phyloP scores from a whole-genome alignment of 768 basidiomycete species.

The Galerina sulciceps region DNA sequence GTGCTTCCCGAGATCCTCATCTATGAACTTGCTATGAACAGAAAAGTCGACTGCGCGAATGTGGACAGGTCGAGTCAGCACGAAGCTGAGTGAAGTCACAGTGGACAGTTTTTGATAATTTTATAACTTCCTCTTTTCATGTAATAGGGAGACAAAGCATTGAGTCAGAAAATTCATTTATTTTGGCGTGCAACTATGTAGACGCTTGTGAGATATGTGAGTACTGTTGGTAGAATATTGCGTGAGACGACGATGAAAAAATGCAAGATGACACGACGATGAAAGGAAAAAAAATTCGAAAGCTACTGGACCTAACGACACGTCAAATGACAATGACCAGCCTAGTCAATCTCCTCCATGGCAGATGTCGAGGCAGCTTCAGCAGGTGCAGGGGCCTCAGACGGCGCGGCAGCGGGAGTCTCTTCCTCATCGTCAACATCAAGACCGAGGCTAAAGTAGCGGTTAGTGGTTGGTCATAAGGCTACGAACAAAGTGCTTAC shows the following conservation, averaged over 20 bases:
- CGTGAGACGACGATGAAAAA: constrained; percentile 22
- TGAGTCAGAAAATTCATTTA: background rate
- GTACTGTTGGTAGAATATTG: constrained; percentile 15
- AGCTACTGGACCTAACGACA: constrained; percentile 22
- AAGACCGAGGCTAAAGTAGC: constrained; percentile 58
- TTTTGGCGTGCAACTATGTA: constrained; percentile 22
- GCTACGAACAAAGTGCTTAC: no score
- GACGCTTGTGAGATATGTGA: constrained; percentile 15
- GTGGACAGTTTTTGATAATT: no score
- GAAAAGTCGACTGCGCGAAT: no score
- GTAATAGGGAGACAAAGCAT: no score
- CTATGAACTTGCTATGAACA: no score
- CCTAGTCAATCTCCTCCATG: constrained; percentile 97
- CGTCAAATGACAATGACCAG: constrained; percentile 12
- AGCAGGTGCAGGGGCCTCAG: constrained; percentile 52
- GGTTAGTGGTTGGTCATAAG: no score
- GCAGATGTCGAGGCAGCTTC: constrained; percentile 75
- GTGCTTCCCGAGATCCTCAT: no score
- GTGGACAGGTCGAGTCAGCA: no score
- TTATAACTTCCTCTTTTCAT: no score
- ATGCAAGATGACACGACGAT: constrained; percentile 35
- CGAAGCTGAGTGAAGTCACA: no score
- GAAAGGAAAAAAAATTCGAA: constrained; percentile 25
- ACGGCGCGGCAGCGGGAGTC: constrained; percentile 43
- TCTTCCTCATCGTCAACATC: constrained; percentile 84